phyloP scores from a whole-genome alignment of 2,329 filamentous ascomycete species.

The Colletotrichum caudatum region DNA sequence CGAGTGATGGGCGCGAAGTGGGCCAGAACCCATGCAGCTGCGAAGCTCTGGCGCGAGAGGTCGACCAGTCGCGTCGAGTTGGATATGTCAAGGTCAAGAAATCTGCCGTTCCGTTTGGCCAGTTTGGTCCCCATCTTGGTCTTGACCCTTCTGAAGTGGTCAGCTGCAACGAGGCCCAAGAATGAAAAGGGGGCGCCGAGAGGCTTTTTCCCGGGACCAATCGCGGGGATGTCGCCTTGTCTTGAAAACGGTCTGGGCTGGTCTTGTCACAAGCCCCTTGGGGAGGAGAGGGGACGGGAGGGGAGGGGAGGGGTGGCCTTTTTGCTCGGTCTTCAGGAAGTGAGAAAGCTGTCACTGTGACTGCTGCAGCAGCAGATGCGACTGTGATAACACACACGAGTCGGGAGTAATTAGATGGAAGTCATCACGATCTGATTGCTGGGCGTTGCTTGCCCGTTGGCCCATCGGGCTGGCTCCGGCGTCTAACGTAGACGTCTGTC shows the following conservation, averaged over 20 bases:
- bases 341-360: constrained; percentile 10
- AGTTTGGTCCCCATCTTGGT: constrained; percentile 2
- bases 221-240: constrained; percentile 32
- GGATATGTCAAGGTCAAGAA: neutral
- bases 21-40: constrained; percentile 1
- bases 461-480: neutral
- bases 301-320: constrained; percentile 5
- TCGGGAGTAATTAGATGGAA: neutral
- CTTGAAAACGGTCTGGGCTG: constrained; percentile 26
- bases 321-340: neutral
- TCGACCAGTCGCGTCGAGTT: no score
- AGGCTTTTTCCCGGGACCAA: constrained; percentile 30
- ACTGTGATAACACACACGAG: neutral
- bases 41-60: no score
- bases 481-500: constrained; percentile 7
- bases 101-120: constrained; percentile 19
- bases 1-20: constrained; percentile 10
- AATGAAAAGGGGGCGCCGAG: constrained; percentile 25
- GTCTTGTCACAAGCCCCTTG: constrained; percentile 18
- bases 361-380: constrained; percentile 20
- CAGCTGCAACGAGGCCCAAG: constrained; percentile 38
- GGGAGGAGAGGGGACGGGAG: no score
- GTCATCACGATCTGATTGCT: constrained; percentile 17
- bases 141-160: constrained; percentile 20
- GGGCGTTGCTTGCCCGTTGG: neutral